Evolutionary conservation across 2,329 filamentous ascomycete species (phyloP).

Genomic region (Fonsecaea monophora): DNA sequence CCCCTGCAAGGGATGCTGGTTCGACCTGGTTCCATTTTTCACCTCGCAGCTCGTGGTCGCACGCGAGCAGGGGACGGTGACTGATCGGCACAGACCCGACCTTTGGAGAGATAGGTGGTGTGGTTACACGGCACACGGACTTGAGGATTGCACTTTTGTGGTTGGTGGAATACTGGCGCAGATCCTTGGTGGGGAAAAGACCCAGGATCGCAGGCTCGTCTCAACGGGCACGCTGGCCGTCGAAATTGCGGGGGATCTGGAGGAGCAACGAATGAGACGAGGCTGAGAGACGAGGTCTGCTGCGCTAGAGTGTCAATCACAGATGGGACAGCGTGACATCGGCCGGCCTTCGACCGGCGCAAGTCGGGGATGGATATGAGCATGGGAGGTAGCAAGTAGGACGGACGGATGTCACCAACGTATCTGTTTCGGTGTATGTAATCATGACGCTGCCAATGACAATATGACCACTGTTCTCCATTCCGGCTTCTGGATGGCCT

Average conservation of each 20-base stretch:
- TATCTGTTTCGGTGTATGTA: background rate
- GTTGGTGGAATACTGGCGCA: constrained; percentile 1
- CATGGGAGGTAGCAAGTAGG: background rate
- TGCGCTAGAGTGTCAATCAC: constrained; percentile 2
- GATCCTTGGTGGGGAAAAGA: background rate
- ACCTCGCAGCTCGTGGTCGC: constrained; percentile 3
- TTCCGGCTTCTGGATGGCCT: constrained; percentile 6
- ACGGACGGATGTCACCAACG: background rate
- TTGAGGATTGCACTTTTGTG: background rate
- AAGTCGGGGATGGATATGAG: background rate
- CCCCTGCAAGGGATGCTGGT: constrained; percentile 4
- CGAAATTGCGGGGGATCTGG: constrained; percentile 15
- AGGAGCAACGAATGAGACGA: constrained; percentile 25
- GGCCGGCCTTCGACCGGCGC: constrained; percentile 20
- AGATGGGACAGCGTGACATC: constrained; percentile 27
- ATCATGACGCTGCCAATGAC: background rate
- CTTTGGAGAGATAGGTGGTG: constrained; percentile 5
- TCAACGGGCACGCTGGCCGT: background rate
- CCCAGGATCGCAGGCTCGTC: background rate
- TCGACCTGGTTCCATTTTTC: background rate
- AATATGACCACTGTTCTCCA: background rate
- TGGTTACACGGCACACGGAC: background rate
- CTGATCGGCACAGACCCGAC: constrained; percentile 22
- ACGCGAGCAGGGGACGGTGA: constrained; percentile 11
- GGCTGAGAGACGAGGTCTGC: background rate